A percentile compares a stretch with the other conserved stretches of the same genome.
Evolutionary conservation across 2,329 filamentous ascomycete genomes (phyloP).

Genomic region (Paramyrothecium sp.): DNA sequence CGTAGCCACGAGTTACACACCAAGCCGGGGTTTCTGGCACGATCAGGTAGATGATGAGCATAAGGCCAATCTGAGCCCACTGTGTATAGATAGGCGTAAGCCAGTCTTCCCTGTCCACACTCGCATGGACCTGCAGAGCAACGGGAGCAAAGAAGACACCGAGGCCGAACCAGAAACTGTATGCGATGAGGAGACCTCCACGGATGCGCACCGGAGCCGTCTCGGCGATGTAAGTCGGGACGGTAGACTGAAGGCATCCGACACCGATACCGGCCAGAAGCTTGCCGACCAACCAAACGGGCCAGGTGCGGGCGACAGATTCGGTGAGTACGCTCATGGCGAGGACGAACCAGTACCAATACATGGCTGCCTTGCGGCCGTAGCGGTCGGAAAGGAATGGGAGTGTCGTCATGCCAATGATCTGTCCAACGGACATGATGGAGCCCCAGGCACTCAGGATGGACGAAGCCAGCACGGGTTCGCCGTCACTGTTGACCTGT

Average conservation of each 20-base stretch:
- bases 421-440: neutral
- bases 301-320: neutral
- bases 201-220: conserved; percentile 23
- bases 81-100: conserved; percentile 37
- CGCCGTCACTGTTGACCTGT: neutral
- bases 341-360: neutral
- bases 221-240: neutral
- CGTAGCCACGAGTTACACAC: conserved; percentile 21
- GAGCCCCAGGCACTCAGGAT: neutral
- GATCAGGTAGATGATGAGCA: conserved; percentile 32
- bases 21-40: conserved; percentile 35
- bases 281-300: neutral
- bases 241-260: neutral
- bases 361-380: neutral
- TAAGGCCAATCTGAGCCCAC: conserved; percentile 40
- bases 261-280: neutral
- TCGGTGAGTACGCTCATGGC: neutral
- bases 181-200: conserved; percentile 35
- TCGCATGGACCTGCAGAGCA: conserved; percentile 32
- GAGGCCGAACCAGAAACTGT: conserved; percentile 40
- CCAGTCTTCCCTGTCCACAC: conserved; percentile 22
- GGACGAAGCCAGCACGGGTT: neutral
- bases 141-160: conserved; percentile 39
- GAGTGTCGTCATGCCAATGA: neutral
- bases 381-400: neutral